These are phyloP conservation scores for Sarocladium oryzae DNA, from an alignment of 2,329 filamentous ascomycete genomes.

Conservation along the genomic window DNA sequence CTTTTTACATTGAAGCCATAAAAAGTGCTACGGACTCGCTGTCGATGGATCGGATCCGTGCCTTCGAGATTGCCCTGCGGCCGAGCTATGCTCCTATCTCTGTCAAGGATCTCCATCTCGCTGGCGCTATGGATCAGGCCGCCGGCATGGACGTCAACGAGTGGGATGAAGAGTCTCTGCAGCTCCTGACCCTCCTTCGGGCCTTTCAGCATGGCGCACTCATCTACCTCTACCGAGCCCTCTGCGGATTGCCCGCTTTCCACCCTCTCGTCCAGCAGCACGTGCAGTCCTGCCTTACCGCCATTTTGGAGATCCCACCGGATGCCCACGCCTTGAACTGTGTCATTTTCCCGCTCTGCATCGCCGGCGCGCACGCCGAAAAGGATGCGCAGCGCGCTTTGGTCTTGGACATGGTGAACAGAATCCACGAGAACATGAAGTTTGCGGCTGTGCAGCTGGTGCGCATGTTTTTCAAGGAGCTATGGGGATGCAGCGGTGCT, in stretches of 20 bases:
- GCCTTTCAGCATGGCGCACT: constrained; percentile 35
- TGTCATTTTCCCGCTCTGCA: constrained; percentile 29
- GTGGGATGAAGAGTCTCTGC: constrained; percentile 22
- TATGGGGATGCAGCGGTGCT: constrained; percentile 16
- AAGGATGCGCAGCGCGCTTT: constrained; percentile 20
- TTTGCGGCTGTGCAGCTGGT: constrained; percentile 31
- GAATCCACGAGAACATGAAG: constrained; percentile 25
- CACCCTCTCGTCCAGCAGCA: constrained; percentile 34
- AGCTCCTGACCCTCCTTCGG: constrained; percentile 28
- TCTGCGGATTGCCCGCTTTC: constrained; percentile 30
- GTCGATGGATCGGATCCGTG: constrained; percentile 21
- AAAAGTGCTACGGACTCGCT: constrained; percentile 16
- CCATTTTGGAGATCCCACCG: constrained; percentile 28
- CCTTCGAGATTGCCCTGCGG: constrained; percentile 20
- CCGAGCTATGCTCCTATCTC: constrained; percentile 13
- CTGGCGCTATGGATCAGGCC: constrained; percentile 8
- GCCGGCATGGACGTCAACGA: not conserved
- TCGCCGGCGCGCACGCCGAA: constrained; percentile 29
- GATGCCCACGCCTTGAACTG: constrained; percentile 32
- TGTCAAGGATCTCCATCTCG: constrained; percentile 19
- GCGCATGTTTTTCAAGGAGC: constrained; percentile 15
- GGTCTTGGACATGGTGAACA: constrained; percentile 15
- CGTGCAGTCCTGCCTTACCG: constrained; percentile 28
- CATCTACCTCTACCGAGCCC: constrained; percentile 35
- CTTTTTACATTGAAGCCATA: constrained; percentile 21